Conservation (phyloP, 345 rosid species). For the Turnera subulata region DNA sequence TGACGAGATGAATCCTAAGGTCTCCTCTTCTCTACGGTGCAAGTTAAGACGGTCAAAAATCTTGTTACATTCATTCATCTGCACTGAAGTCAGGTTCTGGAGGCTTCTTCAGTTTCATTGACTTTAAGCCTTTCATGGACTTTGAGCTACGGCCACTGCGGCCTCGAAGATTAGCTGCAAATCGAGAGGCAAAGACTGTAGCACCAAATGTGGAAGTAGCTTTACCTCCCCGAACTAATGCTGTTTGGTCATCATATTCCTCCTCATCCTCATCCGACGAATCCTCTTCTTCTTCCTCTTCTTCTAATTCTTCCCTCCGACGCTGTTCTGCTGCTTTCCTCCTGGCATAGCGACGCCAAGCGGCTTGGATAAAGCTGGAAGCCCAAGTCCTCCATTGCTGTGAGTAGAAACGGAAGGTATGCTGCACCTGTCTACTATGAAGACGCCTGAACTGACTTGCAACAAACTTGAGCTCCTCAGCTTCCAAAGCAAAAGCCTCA, state of each 20-base stretch:
- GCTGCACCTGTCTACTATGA: slow-evolving; percentile 83
- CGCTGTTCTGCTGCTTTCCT: slow-evolving; percentile 59
- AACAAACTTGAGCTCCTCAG: slow-evolving; percentile 82
- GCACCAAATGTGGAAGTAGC: slow-evolving; percentile 47
- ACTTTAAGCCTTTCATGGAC: slow-evolving; percentile 25
- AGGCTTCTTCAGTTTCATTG: slow-evolving; percentile 58
- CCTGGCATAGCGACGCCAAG: slow-evolving; percentile 62
- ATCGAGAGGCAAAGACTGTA: slow-evolving; percentile 64
- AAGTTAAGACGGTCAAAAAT: too few relatives aligned
- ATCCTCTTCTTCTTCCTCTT: slow-evolving; percentile 16
- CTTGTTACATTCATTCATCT: neutral
- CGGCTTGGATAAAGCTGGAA: slow-evolving; percentile 67
- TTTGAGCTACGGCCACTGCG: slow-evolving; percentile 28
- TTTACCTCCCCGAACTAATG: slow-evolving; percentile 19
- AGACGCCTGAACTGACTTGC: slow-evolving; percentile 83
- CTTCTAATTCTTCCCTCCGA: slow-evolving; percentile 48
- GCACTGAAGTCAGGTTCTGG: slow-evolving; percentile 65
- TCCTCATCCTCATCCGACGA: slow-evolving; percentile 16
- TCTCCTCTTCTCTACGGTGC: too few relatives aligned
- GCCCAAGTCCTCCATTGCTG: slow-evolving; percentile 99
- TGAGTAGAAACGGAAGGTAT: slow-evolving; percentile 83
- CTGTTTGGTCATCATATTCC: slow-evolving; percentile 24
- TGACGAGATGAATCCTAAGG: too few relatives aligned
- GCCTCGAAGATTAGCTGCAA: slow-evolving; percentile 68
- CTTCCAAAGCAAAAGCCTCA: slow-evolving; percentile 81